Evolutionary conservation across 208 protist species (phyloP).

Genomic region (Trypanosoma congolense): DNA sequence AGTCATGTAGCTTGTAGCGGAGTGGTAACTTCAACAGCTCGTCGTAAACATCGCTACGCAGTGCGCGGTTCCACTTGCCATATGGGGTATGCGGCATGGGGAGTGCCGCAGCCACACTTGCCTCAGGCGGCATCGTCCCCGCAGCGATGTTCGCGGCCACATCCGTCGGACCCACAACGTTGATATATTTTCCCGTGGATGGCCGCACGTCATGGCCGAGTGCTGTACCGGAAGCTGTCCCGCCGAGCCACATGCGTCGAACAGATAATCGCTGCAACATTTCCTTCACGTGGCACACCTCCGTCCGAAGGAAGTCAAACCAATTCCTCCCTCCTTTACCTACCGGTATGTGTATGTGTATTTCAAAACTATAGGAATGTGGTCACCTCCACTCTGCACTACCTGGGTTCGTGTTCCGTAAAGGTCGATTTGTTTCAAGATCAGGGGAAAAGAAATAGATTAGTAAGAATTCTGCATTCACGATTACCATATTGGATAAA

Average conservation of each 20-base stretch:
- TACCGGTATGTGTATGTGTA: no score
- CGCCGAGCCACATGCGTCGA: slow-evolving; percentile 59
- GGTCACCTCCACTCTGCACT: no score
- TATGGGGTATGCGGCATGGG: slow-evolving; percentile 24
- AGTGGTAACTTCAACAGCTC: slow-evolving; percentile 84
- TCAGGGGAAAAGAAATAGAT: no score
- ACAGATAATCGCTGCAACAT: slow-evolving; percentile 37
- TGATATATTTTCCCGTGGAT: slow-evolving; percentile 54
- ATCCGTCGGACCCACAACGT: slow-evolving; percentile 54
- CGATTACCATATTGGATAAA: no score
- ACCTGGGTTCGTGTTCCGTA: no score
- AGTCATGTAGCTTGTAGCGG: slow-evolving; percentile 75
- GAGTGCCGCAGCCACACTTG: slow-evolving; percentile 27
- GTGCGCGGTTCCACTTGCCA: slow-evolving; percentile 46
- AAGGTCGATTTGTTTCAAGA: no score
- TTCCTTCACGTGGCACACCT: no score
- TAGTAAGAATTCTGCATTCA: no score
- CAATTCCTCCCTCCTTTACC: no score
- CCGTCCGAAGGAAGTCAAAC: no score
- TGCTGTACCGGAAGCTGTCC: slow-evolving; percentile 34
- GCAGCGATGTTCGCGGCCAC: slow-evolving; percentile 22
- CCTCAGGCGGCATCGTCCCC: slow-evolving; percentile 29
- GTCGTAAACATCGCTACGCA: slow-evolving; percentile 80
- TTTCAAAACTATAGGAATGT: no score
- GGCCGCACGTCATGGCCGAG: slow-evolving; percentile 65